A percentile compares a stretch with the other conserved stretches of the same genome.
These are phyloP conservation scores for Sporothrix globosa DNA, from an alignment of 2,329 filamentous ascomycete species.

Conservation along the genomic window DNA sequence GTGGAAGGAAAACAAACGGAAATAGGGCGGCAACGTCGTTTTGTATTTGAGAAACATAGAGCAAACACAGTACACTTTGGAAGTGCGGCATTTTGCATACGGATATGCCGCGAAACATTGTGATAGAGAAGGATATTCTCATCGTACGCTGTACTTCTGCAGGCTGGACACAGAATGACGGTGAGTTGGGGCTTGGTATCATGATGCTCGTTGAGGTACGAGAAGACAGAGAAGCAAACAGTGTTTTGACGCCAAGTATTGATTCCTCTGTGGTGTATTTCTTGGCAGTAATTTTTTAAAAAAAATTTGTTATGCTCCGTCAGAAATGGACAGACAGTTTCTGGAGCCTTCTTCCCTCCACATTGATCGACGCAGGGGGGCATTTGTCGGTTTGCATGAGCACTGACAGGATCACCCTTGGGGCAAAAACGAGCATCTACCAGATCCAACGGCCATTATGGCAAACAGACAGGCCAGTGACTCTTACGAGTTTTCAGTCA, in stretches of 20 bases:
- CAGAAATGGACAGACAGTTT: neutral
- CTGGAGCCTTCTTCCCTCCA: slow-evolving; percentile 19
- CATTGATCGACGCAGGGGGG: neutral
- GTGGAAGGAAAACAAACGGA: neutral
- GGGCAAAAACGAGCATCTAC: neutral
- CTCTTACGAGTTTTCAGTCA: neutral
- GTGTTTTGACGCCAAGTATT: no score
- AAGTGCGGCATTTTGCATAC: neutral
- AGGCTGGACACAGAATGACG: neutral
- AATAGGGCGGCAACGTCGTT: neutral
- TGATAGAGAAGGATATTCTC: neutral
- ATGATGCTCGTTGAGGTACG: neutral
- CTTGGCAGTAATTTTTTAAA: slow-evolving; percentile 9
- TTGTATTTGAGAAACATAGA: neutral
- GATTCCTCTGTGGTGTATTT: slow-evolving; percentile 6
- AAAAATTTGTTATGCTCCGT: no score
- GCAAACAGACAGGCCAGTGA: neutral
- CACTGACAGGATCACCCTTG: neutral
- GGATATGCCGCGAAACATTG: slow-evolving; percentile 10
- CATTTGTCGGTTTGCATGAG: neutral
- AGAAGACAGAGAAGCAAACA: neutral
- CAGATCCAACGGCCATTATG: neutral
- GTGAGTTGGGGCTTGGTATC: no score
- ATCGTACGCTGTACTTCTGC: neutral
- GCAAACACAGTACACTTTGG: neutral